Evolutionary conservation across 495 filamentous ascomycete species (phyloP), one percentile per base, ranked within the genome.

Genomic region (Penicillium bovifimosum): DNA sequence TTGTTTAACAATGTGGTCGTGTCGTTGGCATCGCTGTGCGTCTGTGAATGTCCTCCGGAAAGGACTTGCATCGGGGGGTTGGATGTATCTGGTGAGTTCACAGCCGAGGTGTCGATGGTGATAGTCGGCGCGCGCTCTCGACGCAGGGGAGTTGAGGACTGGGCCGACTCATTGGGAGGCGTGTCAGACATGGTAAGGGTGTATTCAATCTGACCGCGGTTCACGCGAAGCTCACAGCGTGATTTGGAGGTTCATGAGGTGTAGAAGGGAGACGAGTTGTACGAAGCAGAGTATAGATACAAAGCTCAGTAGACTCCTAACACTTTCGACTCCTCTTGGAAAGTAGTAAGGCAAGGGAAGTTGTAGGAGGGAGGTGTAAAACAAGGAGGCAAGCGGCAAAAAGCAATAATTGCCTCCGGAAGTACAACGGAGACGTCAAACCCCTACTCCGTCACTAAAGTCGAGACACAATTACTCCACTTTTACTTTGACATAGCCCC

Each of bases 51-150:
- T 14, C 78, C 68, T 26, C 46, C 60, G 3, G 69, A 64, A 6
- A 58, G 58, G 36, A 67, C 33, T 41, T 72, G 59, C 50, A 60
- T 49, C 18, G 65, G 55, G 48, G 57, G 60, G 14, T 51, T 52
- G 18, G 29, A 65, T 59, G 35, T 64, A 61, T 59, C 46, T 20
- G 59, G 50, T 41, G 60, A 50, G 53, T 71, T 82, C 55, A 87
- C 84, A 45, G 84, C 83, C 43, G 85, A 85, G 9, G 85, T 88
- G 66, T 90, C 84, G 51, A 88, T 87, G 11, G 84, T 88, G 43
- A 88, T 90, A 18, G 85, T 88, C 31, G 86, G 86, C 9, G 76
- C 76, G 36, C 76, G 68, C 53, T 72, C 71, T 51, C 76, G 68
- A 42, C 72, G 72, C 47, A 69, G 65, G 43, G 71, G 71, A 36